phyloP scores from a whole-genome alignment of 176 grass and related monocot species.

The Triticum turgidum region DNA sequence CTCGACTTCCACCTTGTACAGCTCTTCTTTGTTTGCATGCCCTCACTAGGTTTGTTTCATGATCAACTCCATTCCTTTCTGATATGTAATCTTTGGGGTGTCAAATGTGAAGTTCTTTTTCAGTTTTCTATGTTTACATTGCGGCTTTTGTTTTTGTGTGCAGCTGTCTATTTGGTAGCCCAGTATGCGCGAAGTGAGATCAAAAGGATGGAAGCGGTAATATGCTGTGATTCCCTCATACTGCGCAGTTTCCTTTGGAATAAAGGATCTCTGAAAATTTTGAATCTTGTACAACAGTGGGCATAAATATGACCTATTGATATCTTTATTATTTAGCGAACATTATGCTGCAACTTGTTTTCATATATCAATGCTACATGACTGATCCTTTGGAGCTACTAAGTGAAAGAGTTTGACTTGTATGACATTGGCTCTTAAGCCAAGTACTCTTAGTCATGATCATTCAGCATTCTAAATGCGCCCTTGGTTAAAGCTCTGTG shows the following conservation, averaged over 20 bases:
- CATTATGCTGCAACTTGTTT: constrained; percentile 12
- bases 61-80: constrained; percentile 9
- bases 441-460: not conserved
- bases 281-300: constrained; percentile 5
- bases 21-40: constrained; percentile 90
- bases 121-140: constrained; percentile 2
- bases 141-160: constrained; percentile 23
- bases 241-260: not conserved
- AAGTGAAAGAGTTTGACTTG: not conserved
- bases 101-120: not conserved
- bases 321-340: not conserved
- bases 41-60: constrained; percentile 73
- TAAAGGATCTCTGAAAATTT: not conserved
- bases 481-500: not conserved
- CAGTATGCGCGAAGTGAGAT: constrained; percentile 79
- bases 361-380: not conserved
- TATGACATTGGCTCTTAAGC: constrained; percentile 2
- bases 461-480: not conserved
- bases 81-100: not conserved
- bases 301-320: not conserved
- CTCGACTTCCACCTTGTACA: constrained; percentile 97
- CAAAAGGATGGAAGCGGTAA: constrained; percentile 94
- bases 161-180: constrained; percentile 89
- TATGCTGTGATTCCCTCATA: constrained; percentile 15
- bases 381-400: not conserved